Evolutionary conservation across 768 basidiomycete species (phyloP).

Genomic region (Boletus pseudopeckii): DNA sequence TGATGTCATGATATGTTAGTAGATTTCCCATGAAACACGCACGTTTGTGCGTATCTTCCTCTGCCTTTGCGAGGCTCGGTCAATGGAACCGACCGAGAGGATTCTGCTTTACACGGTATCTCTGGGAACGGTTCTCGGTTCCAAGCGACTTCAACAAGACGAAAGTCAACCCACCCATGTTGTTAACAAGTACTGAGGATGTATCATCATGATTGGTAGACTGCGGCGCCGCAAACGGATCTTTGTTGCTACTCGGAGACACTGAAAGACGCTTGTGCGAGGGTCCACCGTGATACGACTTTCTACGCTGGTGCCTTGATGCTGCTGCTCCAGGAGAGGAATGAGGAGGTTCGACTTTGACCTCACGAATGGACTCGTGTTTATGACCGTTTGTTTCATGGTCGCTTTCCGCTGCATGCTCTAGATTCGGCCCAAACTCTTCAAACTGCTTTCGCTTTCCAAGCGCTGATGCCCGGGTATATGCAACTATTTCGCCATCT

Average conservation of each 20-base stretch:
- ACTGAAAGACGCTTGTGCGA: conserved; percentile 4
- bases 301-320: conserved; percentile 10
- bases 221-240: conserved; percentile 6
- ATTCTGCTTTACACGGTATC: conserved; percentile 8
- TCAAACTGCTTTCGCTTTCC: conserved; percentile 30
- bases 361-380: conserved; percentile 1
- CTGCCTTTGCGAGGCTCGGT: conserved; percentile 45
- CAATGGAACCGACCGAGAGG: conserved; percentile 3
- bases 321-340: background rate
- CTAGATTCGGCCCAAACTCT: conserved; percentile 14
- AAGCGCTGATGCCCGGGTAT: conserved; percentile 19
- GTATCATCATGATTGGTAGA: background rate
- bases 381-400: background rate
- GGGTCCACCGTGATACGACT: conserved; percentile 17
- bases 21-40: conserved; percentile 12
- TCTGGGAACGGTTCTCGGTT: conserved; percentile 9
- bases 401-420: conserved; percentile 2
- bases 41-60: conserved; percentile 55
- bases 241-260: conserved; percentile 3
- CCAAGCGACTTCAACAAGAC: background rate
- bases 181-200: background rate
- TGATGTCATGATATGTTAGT: background rate
- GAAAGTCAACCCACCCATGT: conserved; percentile 12
- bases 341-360: background rate
- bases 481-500: conserved; percentile 28